phyloP scores from a whole-genome alignment of 140 eudicot genomes.

The Bidens hawaiensis region DNA sequence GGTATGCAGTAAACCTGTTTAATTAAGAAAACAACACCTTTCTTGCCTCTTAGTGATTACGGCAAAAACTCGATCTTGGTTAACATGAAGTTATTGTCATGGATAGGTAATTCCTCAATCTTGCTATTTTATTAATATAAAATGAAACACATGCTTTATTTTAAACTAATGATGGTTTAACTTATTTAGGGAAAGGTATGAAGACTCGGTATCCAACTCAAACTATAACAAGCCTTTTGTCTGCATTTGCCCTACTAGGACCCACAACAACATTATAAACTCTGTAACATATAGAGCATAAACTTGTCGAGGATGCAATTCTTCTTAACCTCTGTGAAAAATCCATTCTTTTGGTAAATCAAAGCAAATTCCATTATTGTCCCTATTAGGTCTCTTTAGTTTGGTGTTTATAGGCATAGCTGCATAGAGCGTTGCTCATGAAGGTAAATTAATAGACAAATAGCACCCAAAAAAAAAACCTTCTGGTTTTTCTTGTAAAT shows the following conservation, averaged over 20 bases:
- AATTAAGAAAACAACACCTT: too few species aligned
- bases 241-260: conserved; percentile 85
- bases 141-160: conserved; percentile 1
- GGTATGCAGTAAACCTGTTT: too few species aligned
- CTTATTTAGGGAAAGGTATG: conserved; percentile 64
- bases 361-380: conserved; percentile 61
- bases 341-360: conserved; percentile 64
- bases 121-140: conserved; percentile 5
- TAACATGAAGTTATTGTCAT: conserved; percentile 90
- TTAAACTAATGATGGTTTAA: neutral
- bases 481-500: too few species aligned
- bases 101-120: conserved; percentile 59
- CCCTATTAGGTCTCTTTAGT: conserved; percentile 78
- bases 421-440: conserved; percentile 88
- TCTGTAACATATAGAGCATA: conserved; percentile 22
- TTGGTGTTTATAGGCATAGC: conserved; percentile 97
- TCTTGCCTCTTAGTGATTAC: conserved; percentile 61
- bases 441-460: conserved; percentile 65
- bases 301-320: conserved; percentile 48
- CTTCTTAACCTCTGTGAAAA: conserved; percentile 69
- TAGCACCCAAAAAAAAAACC: too few species aligned
- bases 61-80: conserved; percentile 50
- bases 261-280: conserved; percentile 27
- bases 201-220: conserved; percentile 67
- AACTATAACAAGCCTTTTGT: conserved; percentile 80